A percentile compares a stretch with the other conserved stretches of the same genome.
These are phyloP conservation scores for Maudiozyma humilis DNA, from an alignment of 1,139 yeast species.

Conservation along the genomic window DNA sequence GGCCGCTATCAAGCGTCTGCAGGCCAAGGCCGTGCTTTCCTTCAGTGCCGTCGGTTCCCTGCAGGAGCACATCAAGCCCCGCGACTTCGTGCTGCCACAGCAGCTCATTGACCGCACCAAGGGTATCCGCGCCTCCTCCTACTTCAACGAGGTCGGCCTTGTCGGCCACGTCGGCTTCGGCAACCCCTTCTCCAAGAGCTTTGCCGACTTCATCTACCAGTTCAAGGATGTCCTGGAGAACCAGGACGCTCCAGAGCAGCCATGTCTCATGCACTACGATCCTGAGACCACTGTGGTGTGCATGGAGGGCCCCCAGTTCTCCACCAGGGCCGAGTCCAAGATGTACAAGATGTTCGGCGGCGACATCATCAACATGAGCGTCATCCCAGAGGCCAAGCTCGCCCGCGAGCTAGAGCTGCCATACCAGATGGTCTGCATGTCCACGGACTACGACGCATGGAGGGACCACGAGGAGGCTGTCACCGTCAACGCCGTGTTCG, in stretches of 20 bases:
- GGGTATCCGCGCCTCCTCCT: constrained; percentile 85
- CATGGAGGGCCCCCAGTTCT: constrained; percentile 98
- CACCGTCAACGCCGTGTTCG: constrained; percentile 91
- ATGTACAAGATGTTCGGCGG: constrained; percentile 90
- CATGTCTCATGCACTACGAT: constrained; percentile 34
- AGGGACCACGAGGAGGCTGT: constrained; percentile 91
- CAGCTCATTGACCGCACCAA: constrained; percentile 95
- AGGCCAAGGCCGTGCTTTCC: constrained; percentile 82
- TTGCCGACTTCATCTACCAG: constrained; percentile 58
- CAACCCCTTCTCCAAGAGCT: constrained; percentile 79
- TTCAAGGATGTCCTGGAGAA: constrained; percentile 48
- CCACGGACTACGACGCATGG: constrained; percentile 98
- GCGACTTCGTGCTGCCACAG: constrained; percentile 91
- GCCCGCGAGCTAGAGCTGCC: constrained; percentile 96
- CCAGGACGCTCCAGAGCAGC: constrained; percentile 31
- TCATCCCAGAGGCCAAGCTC: constrained; percentile 88
- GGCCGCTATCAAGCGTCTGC: constrained; percentile 83
- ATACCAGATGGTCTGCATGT: constrained; percentile 97
- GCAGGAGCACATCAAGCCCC: constrained; percentile 78
- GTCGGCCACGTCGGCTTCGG: constrained; percentile 98
- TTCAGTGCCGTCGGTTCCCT: constrained; percentile 95
- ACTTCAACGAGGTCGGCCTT: constrained; percentile 75
- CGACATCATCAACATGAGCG: constrained; percentile 91
- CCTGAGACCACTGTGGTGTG: constrained; percentile 76
- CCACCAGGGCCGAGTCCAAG: constrained; percentile 93